phyloP scores from a whole-genome alignment of 352 stramenopile genomes.

The Peronospora farinosa region DNA sequence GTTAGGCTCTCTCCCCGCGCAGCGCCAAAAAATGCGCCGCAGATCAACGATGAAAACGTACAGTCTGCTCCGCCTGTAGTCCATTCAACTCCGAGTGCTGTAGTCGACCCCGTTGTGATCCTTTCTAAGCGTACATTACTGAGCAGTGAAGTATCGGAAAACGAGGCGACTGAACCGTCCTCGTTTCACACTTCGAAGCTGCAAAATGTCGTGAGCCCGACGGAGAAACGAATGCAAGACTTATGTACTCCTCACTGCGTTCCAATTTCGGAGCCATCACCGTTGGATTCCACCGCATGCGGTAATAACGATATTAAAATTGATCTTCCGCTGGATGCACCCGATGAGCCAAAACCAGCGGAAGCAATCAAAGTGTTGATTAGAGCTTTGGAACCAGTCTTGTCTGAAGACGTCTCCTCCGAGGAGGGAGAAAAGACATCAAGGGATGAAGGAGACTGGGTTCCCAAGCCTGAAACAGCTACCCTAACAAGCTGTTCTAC shows the following conservation, averaged over 20 bases:
- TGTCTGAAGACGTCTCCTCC: slow-evolving; percentile 22
- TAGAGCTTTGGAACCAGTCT: slow-evolving; percentile 9
- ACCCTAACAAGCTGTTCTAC: slow-evolving; percentile 11
- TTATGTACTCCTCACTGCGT: slow-evolving; percentile 24
- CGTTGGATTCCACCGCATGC: slow-evolving; percentile 19
- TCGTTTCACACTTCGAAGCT: slow-evolving; percentile 24
- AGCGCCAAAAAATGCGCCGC: slow-evolving; percentile 1
- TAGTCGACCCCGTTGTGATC: slow-evolving; percentile 17
- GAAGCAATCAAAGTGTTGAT: slow-evolving; percentile 2
- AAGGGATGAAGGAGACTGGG: slow-evolving; percentile 2
- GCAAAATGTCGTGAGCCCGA: slow-evolving; percentile 28
- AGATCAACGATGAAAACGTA: neutral
- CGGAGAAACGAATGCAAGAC: slow-evolving; percentile 26
- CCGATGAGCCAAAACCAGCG: slow-evolving; percentile 5
- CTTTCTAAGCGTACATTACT: slow-evolving; percentile 6
- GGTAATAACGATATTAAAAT: neutral
- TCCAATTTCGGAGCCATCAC: slow-evolving; percentile 22
- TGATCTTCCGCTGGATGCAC: neutral
- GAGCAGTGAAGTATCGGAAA: slow-evolving; percentile 4
- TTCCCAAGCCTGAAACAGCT: slow-evolving; percentile 2
- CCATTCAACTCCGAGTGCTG: slow-evolving; percentile 16
- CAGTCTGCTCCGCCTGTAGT: slow-evolving; percentile 13
- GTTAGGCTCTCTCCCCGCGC: slow-evolving; percentile 5
- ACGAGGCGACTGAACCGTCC: slow-evolving; percentile 17
- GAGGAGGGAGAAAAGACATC: slow-evolving; percentile 12